phyloP scores from a whole-genome alignment of 345 rosid genomes.

The Melaleuca quinquenervia region DNA sequence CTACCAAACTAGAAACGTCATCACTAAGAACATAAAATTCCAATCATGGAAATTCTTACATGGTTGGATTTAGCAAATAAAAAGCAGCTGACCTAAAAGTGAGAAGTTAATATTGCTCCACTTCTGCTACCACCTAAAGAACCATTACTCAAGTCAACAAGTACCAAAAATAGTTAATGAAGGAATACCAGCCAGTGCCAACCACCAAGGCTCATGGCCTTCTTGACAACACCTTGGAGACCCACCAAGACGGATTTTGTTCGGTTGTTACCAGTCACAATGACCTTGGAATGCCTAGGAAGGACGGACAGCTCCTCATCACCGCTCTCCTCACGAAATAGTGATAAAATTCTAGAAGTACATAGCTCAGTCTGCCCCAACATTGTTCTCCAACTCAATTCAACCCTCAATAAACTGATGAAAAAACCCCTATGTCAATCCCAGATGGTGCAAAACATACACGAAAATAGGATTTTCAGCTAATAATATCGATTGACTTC shows the following conservation, averaged over 20 bases:
- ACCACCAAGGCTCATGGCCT: slow-evolving; percentile 67
- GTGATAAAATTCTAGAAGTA: slow-evolving; percentile 30
- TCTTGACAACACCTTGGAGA: slow-evolving; percentile 67
- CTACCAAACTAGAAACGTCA: background rate
- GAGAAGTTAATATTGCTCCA: background rate
- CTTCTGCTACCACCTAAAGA: background rate
- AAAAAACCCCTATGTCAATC: background rate
- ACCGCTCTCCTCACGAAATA: slow-evolving; percentile 47
- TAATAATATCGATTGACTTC: background rate
- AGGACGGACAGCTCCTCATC: slow-evolving; percentile 63
- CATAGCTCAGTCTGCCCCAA: slow-evolving; percentile 30
- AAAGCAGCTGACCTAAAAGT: background rate
- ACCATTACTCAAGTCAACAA: background rate
- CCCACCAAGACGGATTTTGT: slow-evolving; percentile 63
- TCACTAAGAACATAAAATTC: background rate
- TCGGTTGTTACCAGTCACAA: slow-evolving; percentile 60
- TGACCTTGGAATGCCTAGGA: slow-evolving; percentile 59
- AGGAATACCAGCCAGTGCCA: slow-evolving; percentile 69
- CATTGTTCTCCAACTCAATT: background rate
- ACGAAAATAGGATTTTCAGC: background rate
- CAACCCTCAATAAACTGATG: background rate
- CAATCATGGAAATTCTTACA: background rate
- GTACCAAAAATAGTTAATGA: background rate
- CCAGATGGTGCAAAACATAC: background rate
- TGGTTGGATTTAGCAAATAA: background rate